Base-by-base conservation (phyloP, 1,139 yeast species). In the Taiozyma sp. region DNA sequence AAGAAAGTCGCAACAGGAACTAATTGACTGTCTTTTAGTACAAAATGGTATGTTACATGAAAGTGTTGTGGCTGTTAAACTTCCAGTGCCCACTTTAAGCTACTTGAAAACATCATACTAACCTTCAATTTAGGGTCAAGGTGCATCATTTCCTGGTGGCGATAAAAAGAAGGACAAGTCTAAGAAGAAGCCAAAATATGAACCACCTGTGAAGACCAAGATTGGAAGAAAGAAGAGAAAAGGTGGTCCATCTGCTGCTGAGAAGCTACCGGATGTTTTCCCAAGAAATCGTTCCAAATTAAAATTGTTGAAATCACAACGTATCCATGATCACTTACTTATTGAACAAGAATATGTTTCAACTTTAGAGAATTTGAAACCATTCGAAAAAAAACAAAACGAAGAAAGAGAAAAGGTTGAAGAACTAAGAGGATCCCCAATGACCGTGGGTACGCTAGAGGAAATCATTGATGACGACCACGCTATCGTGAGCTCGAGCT, bases 391-490 rank as follows among this genome's bases (percentile, higher is more conserved):
- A 65, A 89, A 90, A 72, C 96, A 92, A 66, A 96, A 90, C 23
- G 99, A 93, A 69, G 99, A 93, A 70, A 79, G 97, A 63, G 92
- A 90, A 62, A 91, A 92, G 70, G 87, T 95, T 53, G 98, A 93
- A 65, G 97, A 92, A 62, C 81, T 93, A 66, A 83, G 99, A 70
- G 99, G 99, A 12, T 84, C 91, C 45, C 99, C 99, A 52, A 87
- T 93, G 90, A 86, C 96, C 43, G 89, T 95, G 54, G 99, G 99
- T 46, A 91, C 97, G 4, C 77, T 93, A 64, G 99, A 93, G 67
- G 99, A 93, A 72, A 88, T 95, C 54, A 90, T 93, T 61, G 99
- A 93, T 67, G 99, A 93, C 69, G 99, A 93, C 68, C 99, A 95
- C 70, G 99, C 99, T 23, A 95, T 93, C 74, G 98, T 93, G 45